Percentiles rank a stretch among this genome's conserved stretches.
phyloP scores from a whole-genome alignment of 2,329 filamentous ascomycete genomes.

The Cytospora chrysosperma region DNA sequence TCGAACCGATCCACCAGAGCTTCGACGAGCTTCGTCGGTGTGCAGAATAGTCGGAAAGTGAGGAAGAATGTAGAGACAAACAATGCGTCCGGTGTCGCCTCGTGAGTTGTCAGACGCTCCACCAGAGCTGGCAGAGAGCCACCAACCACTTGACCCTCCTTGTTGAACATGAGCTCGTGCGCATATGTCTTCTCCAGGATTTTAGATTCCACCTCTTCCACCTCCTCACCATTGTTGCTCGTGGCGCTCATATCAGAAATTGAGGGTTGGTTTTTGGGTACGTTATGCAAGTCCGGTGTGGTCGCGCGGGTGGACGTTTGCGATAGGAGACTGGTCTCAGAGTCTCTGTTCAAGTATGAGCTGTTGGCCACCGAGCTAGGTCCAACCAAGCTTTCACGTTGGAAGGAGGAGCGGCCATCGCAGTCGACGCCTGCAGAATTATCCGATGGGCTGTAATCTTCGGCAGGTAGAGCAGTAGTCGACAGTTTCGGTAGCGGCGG shows the following conservation, averaged over 20 bases:
- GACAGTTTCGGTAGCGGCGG: slow-evolving; percentile 59
- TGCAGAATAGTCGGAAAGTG: slow-evolving; percentile 91
- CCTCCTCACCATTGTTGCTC: slow-evolving; percentile 70
- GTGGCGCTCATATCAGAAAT: slow-evolving; percentile 67
- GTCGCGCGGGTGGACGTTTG: slow-evolving; percentile 84
- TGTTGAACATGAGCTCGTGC: slow-evolving; percentile 89
- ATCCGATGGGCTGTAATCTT: slow-evolving; percentile 50
- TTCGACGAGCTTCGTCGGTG: slow-evolving; percentile 74
- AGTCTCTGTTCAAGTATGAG: slow-evolving; percentile 77
- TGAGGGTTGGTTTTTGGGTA: slow-evolving; percentile 59
- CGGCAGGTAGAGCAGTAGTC: slow-evolving; percentile 45
- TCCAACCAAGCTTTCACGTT: slow-evolving; percentile 68
- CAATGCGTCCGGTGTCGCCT: slow-evolving; percentile 85
- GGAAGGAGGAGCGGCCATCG: slow-evolving; percentile 53
- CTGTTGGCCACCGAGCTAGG: slow-evolving; percentile 77
- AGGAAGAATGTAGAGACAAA: slow-evolving; percentile 96
- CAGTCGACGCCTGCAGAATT: slow-evolving; percentile 44
- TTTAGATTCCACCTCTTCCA: slow-evolving; percentile 75
- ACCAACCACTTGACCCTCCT: slow-evolving; percentile 91
- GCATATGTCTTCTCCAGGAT: slow-evolving; percentile 90
- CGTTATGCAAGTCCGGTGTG: slow-evolving; percentile 67
- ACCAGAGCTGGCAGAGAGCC: slow-evolving; percentile 87
- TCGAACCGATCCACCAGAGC: slow-evolving; percentile 89
- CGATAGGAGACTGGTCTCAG: slow-evolving; percentile 76
- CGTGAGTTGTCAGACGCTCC: slow-evolving; percentile 90